Evolutionary conservation across 169 alveolate genomes (phyloP).

Genomic region (Plasmodium falciparum): DNA sequence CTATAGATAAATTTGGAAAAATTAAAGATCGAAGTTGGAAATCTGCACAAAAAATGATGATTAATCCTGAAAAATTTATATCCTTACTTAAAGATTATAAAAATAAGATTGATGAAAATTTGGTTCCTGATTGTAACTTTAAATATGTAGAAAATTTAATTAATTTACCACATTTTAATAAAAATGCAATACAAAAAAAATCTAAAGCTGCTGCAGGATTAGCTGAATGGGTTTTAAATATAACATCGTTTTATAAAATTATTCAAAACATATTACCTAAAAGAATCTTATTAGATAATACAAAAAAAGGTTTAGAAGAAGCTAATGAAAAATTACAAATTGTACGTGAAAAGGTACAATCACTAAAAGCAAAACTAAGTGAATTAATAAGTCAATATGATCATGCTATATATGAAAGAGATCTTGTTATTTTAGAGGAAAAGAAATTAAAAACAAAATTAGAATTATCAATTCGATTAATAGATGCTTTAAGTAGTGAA

Average conservation of each 20-base stretch:
- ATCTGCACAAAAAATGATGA: constrained; percentile 95
- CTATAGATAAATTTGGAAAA: constrained; percentile 94
- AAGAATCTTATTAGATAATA: constrained; percentile 92
- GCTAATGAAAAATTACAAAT: constrained; percentile 93
- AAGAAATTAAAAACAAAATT: constrained; percentile 94
- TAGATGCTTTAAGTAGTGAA: constrained; percentile 94
- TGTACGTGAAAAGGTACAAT: constrained; percentile 92
- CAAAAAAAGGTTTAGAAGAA: constrained; percentile 91
- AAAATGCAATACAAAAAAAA: constrained; percentile 92
- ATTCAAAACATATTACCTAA: constrained; percentile 95
- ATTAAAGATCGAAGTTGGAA: constrained; percentile 95
- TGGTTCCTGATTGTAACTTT: constrained; percentile 93
- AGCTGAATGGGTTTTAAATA: constrained; percentile 89
- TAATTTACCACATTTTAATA: constrained; percentile 90
- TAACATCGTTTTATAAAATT: constrained; percentile 94
- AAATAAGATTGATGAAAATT: constrained; percentile 90
- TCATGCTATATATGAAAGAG: constrained; percentile 94
- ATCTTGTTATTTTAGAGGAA: constrained; percentile 94
- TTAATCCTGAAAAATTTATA: constrained; percentile 94
- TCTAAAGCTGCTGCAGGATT: constrained; percentile 95
- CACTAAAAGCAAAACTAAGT: constrained; percentile 86
- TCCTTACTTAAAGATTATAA: constrained; percentile 91
- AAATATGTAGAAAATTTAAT: constrained; percentile 85
- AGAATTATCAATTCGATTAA: constrained; percentile 94
- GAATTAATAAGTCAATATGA: constrained; percentile 89